A percentile compares a stretch with the other conserved stretches of the same genome.
phyloP scores from a whole-genome alignment of 108 stramenopile species.

The Skeletonema costatum region DNA sequence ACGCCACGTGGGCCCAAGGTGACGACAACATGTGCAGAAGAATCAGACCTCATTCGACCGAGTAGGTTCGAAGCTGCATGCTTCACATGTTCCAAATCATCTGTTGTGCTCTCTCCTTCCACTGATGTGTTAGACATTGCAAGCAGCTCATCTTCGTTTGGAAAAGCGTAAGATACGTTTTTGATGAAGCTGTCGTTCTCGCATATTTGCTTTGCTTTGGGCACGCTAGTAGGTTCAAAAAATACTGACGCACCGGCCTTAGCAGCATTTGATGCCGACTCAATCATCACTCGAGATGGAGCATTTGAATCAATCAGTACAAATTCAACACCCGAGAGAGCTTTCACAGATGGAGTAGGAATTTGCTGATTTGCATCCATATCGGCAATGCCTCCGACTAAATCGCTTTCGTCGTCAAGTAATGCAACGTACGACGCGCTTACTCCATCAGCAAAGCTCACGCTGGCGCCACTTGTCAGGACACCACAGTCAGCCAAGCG shows the following conservation, averaged over 20 bases:
- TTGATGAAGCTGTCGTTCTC: conserved; percentile 33
- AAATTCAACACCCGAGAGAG: conserved; percentile 44
- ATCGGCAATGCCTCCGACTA: conserved; percentile 86
- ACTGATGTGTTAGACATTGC: conserved; percentile 49
- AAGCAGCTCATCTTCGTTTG: conserved; percentile 67
- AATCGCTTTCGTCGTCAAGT: conserved; percentile 62
- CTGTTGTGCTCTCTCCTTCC: not conserved
- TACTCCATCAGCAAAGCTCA: conserved; percentile 20
- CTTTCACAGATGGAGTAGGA: conserved; percentile 37
- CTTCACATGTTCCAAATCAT: conserved; percentile 15
- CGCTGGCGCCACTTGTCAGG: conserved; percentile 13
- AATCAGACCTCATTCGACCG: conserved; percentile 43
- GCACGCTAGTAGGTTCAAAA: conserved; percentile 75
- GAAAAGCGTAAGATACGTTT: conserved; percentile 52
- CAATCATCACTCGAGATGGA: conserved; percentile 27
- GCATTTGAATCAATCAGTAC: conserved; percentile 83
- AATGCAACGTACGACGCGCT: conserved; percentile 84
- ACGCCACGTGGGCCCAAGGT: conserved; percentile 60
- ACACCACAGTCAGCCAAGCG: conserved; percentile 57
- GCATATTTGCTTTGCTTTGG: conserved; percentile 45
- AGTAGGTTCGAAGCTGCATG: conserved; percentile 41
- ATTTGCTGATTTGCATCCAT: conserved; percentile 67
- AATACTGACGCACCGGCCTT: conserved; percentile 46
- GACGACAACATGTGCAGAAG: conserved; percentile 42
- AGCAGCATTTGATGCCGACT: conserved; percentile 44